Conservation (phyloP, 345 rosid species). For the Diplotaxis tenuifolia region DNA sequence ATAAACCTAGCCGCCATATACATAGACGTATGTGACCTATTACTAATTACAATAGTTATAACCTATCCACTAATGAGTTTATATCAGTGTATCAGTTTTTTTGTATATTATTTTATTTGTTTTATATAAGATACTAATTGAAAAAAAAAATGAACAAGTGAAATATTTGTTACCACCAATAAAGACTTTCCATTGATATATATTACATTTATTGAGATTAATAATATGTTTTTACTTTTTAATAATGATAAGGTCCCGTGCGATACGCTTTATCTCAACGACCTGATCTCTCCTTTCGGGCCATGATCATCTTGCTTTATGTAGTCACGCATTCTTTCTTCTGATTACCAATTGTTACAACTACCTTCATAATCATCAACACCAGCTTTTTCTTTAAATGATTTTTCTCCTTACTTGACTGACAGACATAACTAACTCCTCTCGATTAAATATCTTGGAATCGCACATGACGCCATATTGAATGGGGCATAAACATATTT, state of each 20-base stretch:
- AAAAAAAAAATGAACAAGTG: too few species aligned
- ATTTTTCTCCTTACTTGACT: background rate
- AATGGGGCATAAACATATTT: background rate
- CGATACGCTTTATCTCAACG: background rate
- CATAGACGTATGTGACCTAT: too few species aligned
- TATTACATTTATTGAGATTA: background rate
- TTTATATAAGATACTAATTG: background rate
- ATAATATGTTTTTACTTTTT: background rate
- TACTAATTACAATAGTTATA: too few species aligned
- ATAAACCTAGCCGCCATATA: too few species aligned
- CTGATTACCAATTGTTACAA: background rate
- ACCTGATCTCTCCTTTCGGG: background rate
- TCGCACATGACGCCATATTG: background rate
- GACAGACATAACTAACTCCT: background rate
- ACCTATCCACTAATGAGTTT: too few species aligned
- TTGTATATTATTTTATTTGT: too few species aligned
- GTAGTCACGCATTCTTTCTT: background rate
- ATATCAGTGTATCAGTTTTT: too few species aligned
- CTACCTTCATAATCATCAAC: background rate
- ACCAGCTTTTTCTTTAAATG: background rate
- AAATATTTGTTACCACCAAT: background rate
- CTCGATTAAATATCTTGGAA: too few species aligned
- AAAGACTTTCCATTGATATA: background rate
- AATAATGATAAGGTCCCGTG: background rate
- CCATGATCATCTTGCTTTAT: background rate